Conservation (phyloP, 106 monocot genomes). For the Acorus calamus region DNA sequence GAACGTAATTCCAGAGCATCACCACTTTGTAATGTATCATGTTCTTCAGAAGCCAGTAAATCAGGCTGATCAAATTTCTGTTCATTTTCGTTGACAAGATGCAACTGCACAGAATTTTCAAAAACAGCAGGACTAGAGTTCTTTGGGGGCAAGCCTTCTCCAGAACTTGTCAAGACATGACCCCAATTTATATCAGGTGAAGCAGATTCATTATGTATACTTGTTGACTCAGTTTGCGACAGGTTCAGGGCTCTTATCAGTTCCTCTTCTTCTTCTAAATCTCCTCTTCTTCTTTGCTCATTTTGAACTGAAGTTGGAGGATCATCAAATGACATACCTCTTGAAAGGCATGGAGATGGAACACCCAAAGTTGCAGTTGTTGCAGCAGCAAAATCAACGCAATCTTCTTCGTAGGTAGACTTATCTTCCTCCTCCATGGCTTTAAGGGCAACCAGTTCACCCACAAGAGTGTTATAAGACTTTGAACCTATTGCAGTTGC, state of each 20-base stretch:
- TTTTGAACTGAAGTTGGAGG: conserved; percentile 7
- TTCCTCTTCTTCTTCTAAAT: conserved; percentile 71
- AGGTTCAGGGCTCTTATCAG: conserved; percentile 57
- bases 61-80: conserved; percentile 9
- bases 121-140: conserved; percentile 13
- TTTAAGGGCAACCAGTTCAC: conserved; percentile 67
- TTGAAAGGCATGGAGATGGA: conserved; percentile 68
- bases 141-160: conserved; percentile 4
- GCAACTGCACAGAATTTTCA: conserved; percentile 4
- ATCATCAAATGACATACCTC: conserved; percentile 67
- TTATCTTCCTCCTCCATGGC: conserved; percentile 18
- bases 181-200: conserved; percentile 3
- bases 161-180: background rate
- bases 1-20: conserved; percentile 13
- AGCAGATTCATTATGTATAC: conserved; percentile 6
- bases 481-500: conserved; percentile 64
- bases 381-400: conserved; percentile 88
- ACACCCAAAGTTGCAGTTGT: conserved; percentile 77
- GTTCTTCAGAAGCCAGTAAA: conserved; percentile 7
- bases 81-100: conserved; percentile 15
- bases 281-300: conserved; percentile 44
- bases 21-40: conserved; percentile 6
- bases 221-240: conserved; percentile 35
- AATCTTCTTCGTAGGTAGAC: conserved; percentile 34
- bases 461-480: conserved; percentile 89